Percentiles rank a stretch among this genome's conserved stretches.
Evolutionary conservation across 352 stramenopile species (phyloP).

Genomic region (Phytophthora tubulina): DNA sequence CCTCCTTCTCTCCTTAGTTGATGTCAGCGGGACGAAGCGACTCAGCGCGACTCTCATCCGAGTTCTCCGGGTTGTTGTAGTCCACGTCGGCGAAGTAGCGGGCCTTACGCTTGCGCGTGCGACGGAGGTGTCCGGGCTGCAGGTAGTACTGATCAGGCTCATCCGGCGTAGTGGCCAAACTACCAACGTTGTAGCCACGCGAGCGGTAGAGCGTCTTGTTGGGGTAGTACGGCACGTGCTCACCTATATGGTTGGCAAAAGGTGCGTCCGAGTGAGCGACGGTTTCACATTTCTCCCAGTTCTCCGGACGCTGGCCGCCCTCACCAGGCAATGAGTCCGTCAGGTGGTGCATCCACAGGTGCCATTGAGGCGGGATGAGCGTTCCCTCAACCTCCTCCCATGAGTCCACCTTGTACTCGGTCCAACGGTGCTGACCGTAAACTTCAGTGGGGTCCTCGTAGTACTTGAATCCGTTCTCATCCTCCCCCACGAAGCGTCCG

Average conservation of each 20-base stretch:
- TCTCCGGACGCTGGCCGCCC: conserved; percentile 68
- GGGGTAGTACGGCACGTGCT: conserved; percentile 72
- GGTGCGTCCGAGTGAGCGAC: conserved; percentile 68
- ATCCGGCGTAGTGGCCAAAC: conserved; percentile 61
- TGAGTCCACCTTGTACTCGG: conserved; percentile 83
- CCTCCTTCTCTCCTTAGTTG: conserved; percentile 52
- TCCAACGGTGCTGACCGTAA: conserved; percentile 83
- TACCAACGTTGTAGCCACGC: conserved; percentile 84
- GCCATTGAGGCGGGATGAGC: conserved; percentile 84
- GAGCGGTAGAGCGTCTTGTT: conserved; percentile 84
- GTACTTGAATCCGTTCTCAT: conserved; percentile 90
- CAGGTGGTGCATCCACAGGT: conserved; percentile 87
- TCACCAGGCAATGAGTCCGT: conserved; percentile 76
- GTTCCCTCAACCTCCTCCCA: conserved; percentile 84
- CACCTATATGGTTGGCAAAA: conserved; percentile 74
- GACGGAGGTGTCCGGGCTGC: conserved; percentile 78
- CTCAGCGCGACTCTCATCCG: conserved; percentile 51
- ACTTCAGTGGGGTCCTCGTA: conserved; percentile 87
- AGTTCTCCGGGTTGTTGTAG: conserved; percentile 83
- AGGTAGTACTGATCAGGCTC: conserved; percentile 89
- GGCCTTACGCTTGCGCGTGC: conserved; percentile 67
- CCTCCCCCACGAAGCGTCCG: conserved; percentile 79
- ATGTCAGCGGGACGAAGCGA: conserved; percentile 67
- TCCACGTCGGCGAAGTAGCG: conserved; percentile 81
- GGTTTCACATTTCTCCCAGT: conserved; percentile 77